phyloP scores from a whole-genome alignment of 441 rosid genomes.

The Manihot esculenta region DNA sequence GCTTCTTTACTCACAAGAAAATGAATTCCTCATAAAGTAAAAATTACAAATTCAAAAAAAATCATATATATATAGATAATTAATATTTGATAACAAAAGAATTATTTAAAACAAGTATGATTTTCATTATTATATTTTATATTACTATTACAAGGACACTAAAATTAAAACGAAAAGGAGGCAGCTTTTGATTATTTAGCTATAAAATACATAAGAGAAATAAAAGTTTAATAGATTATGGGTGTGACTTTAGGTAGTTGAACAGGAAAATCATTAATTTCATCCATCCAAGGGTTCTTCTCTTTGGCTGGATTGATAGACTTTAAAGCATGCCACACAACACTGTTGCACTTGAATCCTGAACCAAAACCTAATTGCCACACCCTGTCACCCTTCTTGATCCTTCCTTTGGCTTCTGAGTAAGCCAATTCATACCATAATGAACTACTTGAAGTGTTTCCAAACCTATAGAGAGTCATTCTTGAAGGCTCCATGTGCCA shows the following conservation, averaged over 20 bases:
- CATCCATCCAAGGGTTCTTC: constrained; percentile 61
- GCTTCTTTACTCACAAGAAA: too few species aligned
- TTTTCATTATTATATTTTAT: too few species aligned
- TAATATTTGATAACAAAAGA: too few species aligned
- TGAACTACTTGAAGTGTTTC: constrained; percentile 82
- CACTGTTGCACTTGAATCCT: constrained; percentile 81
- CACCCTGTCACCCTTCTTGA: constrained; percentile 56
- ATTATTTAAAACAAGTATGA: too few species aligned
- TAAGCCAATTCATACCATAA: constrained; percentile 82
- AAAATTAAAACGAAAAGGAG: too few species aligned
- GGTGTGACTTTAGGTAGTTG: constrained; percentile 16
- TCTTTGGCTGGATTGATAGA: constrained; percentile 32
- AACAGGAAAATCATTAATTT: constrained; percentile 56
- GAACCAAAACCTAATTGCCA: constrained; percentile 91
- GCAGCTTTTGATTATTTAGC: too few species aligned
- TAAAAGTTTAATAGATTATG: constrained; percentile 6
- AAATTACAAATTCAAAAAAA: too few species aligned
- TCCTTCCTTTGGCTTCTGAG: constrained; percentile 61
- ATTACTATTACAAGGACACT: too few species aligned
- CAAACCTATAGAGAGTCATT: constrained; percentile 74
- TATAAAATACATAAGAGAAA: background rate
- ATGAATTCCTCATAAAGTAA: too few species aligned
- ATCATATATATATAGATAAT: too few species aligned
- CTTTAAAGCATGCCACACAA: constrained; percentile 62
- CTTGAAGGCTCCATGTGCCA: constrained; percentile 81